These are phyloP conservation scores for Phytophthora parvispora DNA, from an alignment of 352 stramenopile genomes.

Conservation along the genomic window DNA sequence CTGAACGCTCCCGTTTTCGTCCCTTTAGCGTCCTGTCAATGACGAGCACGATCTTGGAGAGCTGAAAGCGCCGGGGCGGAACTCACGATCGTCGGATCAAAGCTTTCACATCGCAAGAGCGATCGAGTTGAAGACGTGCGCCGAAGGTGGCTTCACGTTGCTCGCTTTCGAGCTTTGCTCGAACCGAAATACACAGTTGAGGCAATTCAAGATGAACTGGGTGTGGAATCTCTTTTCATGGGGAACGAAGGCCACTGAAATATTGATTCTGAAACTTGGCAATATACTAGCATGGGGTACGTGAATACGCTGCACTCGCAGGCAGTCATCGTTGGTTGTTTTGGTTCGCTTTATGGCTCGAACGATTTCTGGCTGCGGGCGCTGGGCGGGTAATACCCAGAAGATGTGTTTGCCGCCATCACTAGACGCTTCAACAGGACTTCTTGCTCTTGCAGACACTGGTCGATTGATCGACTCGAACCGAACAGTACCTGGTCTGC, in stretches of 20 bases:
- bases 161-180: too few relatives aligned
- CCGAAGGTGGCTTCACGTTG: constrained; percentile 8
- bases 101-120: too few relatives aligned
- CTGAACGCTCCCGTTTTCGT: background rate
- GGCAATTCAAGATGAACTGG: background rate
- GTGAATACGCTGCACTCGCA: constrained; percentile 23
- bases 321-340: constrained; percentile 33
- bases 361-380: constrained; percentile 24
- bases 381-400: constrained; percentile 36
- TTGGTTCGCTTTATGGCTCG: constrained; percentile 13
- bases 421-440: constrained; percentile 39
- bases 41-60: constrained; percentile 4
- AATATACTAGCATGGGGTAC: constrained; percentile 36
- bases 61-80: constrained; percentile 11
- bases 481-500: constrained; percentile 34
- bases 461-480: constrained; percentile 34
- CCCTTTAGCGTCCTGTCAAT: constrained; percentile 11
- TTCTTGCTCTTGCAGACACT: constrained; percentile 50
- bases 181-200: too few relatives aligned
- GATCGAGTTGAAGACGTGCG: constrained; percentile 18
- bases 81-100: too few relatives aligned
- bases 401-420: constrained; percentile 44
- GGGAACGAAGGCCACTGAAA: constrained; percentile 23
- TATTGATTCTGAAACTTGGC: constrained; percentile 27
- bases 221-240: too few relatives aligned